These are phyloP conservation scores for Exophiala alcalophila DNA, from an alignment of 2,329 filamentous ascomycete species.

Conservation along the genomic window DNA sequence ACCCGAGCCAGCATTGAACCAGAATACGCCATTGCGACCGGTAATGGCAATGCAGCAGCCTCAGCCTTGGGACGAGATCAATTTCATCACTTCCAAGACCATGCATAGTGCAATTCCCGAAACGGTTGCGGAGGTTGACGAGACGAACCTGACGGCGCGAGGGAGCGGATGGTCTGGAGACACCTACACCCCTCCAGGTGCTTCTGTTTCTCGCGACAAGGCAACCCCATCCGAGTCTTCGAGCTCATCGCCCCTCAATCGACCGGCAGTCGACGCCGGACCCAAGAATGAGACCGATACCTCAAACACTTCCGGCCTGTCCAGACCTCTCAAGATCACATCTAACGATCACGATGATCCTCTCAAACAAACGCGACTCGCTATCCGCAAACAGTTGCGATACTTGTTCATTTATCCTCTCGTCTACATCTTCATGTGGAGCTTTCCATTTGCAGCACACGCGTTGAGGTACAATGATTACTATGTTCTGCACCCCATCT, in stretches of 20 bases:
- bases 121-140: background rate
- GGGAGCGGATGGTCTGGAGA: slow-evolving; percentile 24
- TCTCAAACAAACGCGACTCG: slow-evolving; percentile 47
- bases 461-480: slow-evolving; percentile 57
- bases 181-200: slow-evolving; percentile 5
- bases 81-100: slow-evolving; percentile 26
- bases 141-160: slow-evolving; percentile 1
- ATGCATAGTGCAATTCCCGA: background rate
- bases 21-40: background rate
- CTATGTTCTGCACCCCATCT: slow-evolving; percentile 53
- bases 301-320: too few species aligned
- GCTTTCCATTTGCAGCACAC: slow-evolving; percentile 66
- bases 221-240: too few species aligned
- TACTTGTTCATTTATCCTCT: slow-evolving; percentile 74
- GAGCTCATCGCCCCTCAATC: too few species aligned
- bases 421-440: slow-evolving; percentile 70
- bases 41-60: background rate
- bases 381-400: slow-evolving; percentile 65
- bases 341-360: slow-evolving; percentile 15
- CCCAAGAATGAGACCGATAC: too few species aligned
- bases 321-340: too few species aligned
- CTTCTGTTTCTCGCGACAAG: too few species aligned
- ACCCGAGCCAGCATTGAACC: background rate
- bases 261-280: too few species aligned
- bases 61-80: slow-evolving; percentile 26